Conservation (phyloP, 352 stramenopile genomes). For the Pythium sukuiense region DNA sequence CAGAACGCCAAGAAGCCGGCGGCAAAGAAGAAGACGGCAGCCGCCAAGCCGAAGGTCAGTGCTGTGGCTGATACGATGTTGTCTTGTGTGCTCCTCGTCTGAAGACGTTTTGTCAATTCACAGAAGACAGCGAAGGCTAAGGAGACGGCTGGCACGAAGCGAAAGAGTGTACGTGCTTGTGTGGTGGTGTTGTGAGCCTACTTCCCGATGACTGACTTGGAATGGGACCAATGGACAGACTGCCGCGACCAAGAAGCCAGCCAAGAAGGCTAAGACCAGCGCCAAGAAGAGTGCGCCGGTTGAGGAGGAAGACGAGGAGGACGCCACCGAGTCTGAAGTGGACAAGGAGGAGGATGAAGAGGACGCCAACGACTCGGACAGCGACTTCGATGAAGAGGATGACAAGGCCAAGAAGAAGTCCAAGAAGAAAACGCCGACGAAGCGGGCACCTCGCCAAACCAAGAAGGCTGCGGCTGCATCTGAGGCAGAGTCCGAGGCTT, state of each 20-base stretch:
- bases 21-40: slow-evolving; percentile 27
- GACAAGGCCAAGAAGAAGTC: slow-evolving; percentile 37
- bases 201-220: not conserved
- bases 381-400: slow-evolving; percentile 65
- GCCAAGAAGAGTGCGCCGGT: slow-evolving; percentile 20
- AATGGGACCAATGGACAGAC: not conserved
- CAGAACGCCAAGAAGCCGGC: slow-evolving; percentile 8
- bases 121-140: slow-evolving; percentile 14
- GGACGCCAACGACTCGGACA: slow-evolving; percentile 45
- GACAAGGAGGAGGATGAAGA: slow-evolving; percentile 51
- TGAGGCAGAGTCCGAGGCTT: slow-evolving; percentile 18
- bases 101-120: not conserved
- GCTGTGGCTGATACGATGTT: too few species aligned
- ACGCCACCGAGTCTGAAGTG: slow-evolving; percentile 48
- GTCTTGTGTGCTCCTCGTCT: too few species aligned
- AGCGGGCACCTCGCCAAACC: slow-evolving; percentile 13
- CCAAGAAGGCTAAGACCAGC: slow-evolving; percentile 22
- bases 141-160: slow-evolving; percentile 24
- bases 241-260: slow-evolving; percentile 20
- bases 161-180: slow-evolving; percentile 26
- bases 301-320: slow-evolving; percentile 40
- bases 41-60: slow-evolving; percentile 13
- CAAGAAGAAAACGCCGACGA: slow-evolving; percentile 31
- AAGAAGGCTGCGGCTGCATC: slow-evolving; percentile 27
- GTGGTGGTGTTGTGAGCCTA: not conserved